Evolutionary conservation across 2,329 filamentous ascomycete genomes (phyloP).

Genomic region (Atkinsonella texensis): DNA sequence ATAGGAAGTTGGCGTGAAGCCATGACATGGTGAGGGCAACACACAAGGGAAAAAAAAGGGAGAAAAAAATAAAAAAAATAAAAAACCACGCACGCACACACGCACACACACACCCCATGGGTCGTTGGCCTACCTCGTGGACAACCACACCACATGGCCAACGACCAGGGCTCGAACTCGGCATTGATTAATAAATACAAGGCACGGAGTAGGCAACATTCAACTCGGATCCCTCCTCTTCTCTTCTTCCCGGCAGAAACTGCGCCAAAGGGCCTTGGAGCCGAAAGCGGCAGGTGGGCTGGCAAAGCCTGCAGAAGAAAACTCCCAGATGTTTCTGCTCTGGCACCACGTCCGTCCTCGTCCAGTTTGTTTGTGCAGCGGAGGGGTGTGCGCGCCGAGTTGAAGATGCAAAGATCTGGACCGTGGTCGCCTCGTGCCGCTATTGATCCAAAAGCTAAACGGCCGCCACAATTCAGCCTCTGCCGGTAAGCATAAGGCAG

Average conservation of each 20-base stretch:
- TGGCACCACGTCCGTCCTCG: neutral
- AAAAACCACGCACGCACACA: too few species aligned
- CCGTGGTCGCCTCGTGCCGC: neutral
- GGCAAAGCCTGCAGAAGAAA: neutral
- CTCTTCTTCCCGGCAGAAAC: neutral
- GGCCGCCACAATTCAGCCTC: neutral
- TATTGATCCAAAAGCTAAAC: neutral
- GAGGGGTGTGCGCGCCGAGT: too few species aligned
- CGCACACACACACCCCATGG: too few species aligned
- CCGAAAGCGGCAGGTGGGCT: slow-evolving; percentile 4
- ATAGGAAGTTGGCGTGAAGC: neutral
- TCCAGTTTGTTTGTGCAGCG: neutral
- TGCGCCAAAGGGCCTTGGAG: slow-evolving; percentile 3
- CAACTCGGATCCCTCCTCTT: neutral
- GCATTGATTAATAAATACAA: neutral
- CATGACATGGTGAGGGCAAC: neutral
- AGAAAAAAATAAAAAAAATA: too few species aligned
- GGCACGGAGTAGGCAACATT: neutral
- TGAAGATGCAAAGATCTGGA: too few species aligned
- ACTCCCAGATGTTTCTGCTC: neutral
- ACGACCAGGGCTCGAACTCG: neutral
- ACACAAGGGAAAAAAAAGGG: too few species aligned
- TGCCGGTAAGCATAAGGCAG: neutral
- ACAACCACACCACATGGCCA: neutral
- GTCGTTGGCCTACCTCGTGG: too few species aligned